Conservation (phyloP, 495 filamentous ascomycete species). For the Penicillium egyptiacum region DNA sequence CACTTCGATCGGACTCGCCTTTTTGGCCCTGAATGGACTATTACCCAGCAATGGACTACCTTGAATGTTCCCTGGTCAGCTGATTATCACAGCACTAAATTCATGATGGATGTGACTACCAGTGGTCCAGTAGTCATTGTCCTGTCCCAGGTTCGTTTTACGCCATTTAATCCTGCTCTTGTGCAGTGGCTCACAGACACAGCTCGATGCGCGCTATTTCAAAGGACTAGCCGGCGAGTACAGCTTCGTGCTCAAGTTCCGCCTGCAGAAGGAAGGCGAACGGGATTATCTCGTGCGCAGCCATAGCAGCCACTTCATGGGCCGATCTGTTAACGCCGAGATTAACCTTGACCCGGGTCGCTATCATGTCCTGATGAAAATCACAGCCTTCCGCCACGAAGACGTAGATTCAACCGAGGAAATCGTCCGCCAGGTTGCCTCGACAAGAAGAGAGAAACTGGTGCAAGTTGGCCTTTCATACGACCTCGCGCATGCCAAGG, state of each 20-base stretch:
- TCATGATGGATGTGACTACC: conserved; percentile 66
- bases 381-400: conserved; percentile 63
- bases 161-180: neutral
- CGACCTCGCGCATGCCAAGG: conserved; percentile 81
- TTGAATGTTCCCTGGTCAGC: conserved; percentile 81
- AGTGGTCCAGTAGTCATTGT: conserved; percentile 73
- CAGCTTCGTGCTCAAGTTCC: conserved; percentile 72
- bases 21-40: conserved; percentile 79
- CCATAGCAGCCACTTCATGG: conserved; percentile 66
- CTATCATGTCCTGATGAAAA: conserved; percentile 76
- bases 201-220: conserved; percentile 85
- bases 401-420: conserved; percentile 60
- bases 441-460: conserved; percentile 72
- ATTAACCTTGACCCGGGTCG: conserved; percentile 78
- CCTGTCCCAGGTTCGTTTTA: conserved; percentile 59
- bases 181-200: conserved; percentile 9
- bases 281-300: conserved; percentile 84
- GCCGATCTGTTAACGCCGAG: conserved; percentile 78
- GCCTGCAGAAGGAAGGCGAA: conserved; percentile 76
- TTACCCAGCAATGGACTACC: conserved; percentile 82
- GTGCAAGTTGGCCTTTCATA: conserved; percentile 78
- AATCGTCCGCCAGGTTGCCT: conserved; percentile 62
- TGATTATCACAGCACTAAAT: conserved; percentile 84
- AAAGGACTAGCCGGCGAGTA: conserved; percentile 82
- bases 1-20: conserved; percentile 85